A percentile compares a stretch with the other conserved stretches of the same genome.
These are phyloP conservation scores for Adansonia rubrostipa DNA, from an alignment of 441 rosid genomes.

Conservation along the genomic window DNA sequence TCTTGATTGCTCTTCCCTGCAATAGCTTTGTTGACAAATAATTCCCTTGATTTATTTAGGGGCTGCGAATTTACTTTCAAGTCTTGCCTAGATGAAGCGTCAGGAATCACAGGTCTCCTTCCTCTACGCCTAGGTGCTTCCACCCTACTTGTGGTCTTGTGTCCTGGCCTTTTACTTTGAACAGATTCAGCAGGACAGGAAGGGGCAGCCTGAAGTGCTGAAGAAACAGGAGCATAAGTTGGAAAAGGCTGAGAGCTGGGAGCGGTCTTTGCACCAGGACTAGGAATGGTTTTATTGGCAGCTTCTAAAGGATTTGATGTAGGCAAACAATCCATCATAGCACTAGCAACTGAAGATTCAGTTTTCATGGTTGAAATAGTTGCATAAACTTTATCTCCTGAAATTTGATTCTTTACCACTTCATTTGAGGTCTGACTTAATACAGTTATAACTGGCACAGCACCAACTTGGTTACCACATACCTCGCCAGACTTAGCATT, in stretches of 20 bases:
- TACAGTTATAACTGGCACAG: slow-evolving; percentile 27
- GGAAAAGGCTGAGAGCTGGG: slow-evolving; percentile 38
- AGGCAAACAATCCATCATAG: slow-evolving; percentile 29
- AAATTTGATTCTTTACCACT: slow-evolving; percentile 35
- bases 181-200: slow-evolving; percentile 33
- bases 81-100: slow-evolving; percentile 42
- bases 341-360: slow-evolving; percentile 29
- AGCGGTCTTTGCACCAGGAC: slow-evolving; percentile 29
- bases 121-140: slow-evolving; percentile 57
- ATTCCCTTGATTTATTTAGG: slow-evolving; percentile 41
- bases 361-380: slow-evolving; percentile 28
- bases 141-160: slow-evolving; percentile 40
- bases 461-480: slow-evolving; percentile 35
- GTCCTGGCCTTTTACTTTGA: slow-evolving; percentile 51
- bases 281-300: slow-evolving; percentile 25
- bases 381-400: slow-evolving; percentile 33
- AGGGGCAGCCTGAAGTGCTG: slow-evolving; percentile 33
- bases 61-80: slow-evolving; percentile 33
- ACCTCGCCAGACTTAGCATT: slow-evolving; percentile 36
- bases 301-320: slow-evolving; percentile 33
- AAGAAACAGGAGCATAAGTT: slow-evolving; percentile 33
- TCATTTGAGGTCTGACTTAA: slow-evolving; percentile 34
- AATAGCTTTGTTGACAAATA: slow-evolving; percentile 36
- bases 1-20: slow-evolving; percentile 44
- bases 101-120: slow-evolving; percentile 46